phyloP scores from a whole-genome alignment of 129 eudicot species.

The Calendula officinalis region DNA sequence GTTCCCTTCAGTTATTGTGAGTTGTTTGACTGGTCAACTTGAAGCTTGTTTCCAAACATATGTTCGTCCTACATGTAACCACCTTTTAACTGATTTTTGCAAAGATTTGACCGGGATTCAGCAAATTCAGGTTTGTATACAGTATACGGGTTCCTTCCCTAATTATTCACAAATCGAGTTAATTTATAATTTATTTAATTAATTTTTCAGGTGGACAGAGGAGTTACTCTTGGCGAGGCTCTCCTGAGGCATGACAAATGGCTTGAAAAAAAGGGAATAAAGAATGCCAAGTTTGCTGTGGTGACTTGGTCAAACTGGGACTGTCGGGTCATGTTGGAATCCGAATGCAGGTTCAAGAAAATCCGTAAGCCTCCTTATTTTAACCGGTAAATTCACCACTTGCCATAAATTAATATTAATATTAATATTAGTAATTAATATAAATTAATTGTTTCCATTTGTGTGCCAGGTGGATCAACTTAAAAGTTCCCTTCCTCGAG shows the following conservation, averaged over 20 bases:
- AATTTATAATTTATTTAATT: not conserved
- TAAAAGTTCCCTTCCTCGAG: conserved; percentile 80
- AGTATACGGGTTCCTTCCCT: not conserved
- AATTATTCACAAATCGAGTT: too few relatives aligned
- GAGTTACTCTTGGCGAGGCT: conserved; percentile 83
- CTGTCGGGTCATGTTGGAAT: conserved; percentile 90
- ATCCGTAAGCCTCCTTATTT: conserved; percentile 90
- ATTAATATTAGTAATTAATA: too few relatives aligned
- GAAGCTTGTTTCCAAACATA: conserved; percentile 93
- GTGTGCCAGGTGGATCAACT: conserved; percentile 77
- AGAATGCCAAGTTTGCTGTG: conserved; percentile 82
- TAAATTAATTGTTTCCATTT: not conserved
- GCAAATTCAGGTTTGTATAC: conserved; percentile 73
- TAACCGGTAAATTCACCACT: conserved; percentile 47
- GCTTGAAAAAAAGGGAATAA: conserved; percentile 87
- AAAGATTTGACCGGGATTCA: conserved; percentile 95
- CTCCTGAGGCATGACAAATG: conserved; percentile 81
- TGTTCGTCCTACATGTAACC: conserved; percentile 91
- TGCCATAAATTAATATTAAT: not conserved
- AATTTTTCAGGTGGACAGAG: conserved; percentile 72
- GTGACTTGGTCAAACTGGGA: conserved; percentile 99
- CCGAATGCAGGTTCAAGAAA: conserved; percentile 91
- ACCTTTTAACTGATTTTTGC: conserved; percentile 79
- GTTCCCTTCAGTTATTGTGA: conserved; percentile 93
- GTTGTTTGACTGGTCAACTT: conserved; percentile 77